Conservation (phyloP, 495 filamentous ascomycete genomes). For the Penicillium bovifimosum region DNA sequence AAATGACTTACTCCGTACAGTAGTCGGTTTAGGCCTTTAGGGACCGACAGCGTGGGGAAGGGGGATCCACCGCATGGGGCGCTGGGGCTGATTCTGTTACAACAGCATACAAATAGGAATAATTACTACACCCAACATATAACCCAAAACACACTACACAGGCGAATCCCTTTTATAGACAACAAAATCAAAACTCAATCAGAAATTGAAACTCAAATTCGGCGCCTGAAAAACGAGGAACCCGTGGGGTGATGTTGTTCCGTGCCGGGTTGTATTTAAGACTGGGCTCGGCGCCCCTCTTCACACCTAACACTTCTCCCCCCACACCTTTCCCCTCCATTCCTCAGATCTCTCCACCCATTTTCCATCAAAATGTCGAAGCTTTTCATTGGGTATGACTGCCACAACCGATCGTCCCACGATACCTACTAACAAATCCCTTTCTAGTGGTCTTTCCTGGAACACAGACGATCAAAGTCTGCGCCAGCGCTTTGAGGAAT, state of each 20-base stretch:
- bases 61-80: not conserved
- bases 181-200: not conserved
- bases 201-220: not conserved
- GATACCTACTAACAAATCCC: not conserved
- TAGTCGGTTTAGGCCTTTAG: not conserved
- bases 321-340: not conserved
- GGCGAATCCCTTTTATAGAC: too few relatives aligned
- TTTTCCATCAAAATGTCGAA: constrained; percentile 9
- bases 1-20: too few relatives aligned
- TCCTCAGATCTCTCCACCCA: not conserved
- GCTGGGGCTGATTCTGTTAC: too few relatives aligned
- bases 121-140: too few relatives aligned
- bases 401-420: not conserved
- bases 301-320: not conserved
- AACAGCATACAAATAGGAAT: too few relatives aligned
- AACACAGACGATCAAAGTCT: constrained; percentile 3
- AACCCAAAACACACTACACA: too few relatives aligned
- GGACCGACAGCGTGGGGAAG: not conserved
- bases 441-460: constrained; percentile 7
- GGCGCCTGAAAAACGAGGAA: constrained; percentile 8
- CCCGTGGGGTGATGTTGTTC: constrained; percentile 7
- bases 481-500: constrained; percentile 8
- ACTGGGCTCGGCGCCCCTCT: constrained; percentile 10
- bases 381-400: constrained; percentile 9
- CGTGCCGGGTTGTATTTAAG: constrained; percentile 9